These are phyloP conservation scores for Populus hybrid DNA, from an alignment of 441 rosid genomes.

Conservation along the genomic window DNA sequence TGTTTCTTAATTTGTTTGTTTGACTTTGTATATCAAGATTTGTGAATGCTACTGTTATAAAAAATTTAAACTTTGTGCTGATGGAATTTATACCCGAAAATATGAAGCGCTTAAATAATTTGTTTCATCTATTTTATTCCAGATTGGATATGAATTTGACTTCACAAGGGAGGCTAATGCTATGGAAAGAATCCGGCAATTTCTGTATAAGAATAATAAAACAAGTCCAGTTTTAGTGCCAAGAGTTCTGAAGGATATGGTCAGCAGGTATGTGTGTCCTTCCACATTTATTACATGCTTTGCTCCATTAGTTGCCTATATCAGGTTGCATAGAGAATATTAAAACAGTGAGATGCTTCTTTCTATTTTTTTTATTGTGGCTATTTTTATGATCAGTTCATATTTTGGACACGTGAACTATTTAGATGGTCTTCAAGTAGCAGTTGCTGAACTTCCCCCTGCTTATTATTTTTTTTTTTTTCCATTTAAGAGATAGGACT, in stretches of 20 bases:
- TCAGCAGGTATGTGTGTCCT: constrained; percentile 55
- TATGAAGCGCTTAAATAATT: constrained; percentile 3
- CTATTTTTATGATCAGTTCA: no score
- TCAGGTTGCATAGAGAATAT: neutral
- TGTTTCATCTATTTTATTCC: constrained; percentile 24
- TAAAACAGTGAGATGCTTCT: no score
- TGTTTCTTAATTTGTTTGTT: neutral
- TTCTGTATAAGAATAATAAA: constrained; percentile 67
- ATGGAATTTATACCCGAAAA: neutral
- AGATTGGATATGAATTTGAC: constrained; percentile 97
- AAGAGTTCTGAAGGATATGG: constrained; percentile 50
- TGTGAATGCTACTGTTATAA: neutral
- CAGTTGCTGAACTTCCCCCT: neutral
- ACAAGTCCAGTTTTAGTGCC: constrained; percentile 84
- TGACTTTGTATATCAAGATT: neutral
- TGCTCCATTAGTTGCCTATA: neutral
- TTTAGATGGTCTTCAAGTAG: no score
- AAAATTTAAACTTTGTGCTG: neutral
- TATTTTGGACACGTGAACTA: no score
- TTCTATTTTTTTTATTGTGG: no score
- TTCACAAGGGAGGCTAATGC: constrained; percentile 81
- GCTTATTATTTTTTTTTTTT: neutral
- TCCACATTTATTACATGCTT: neutral
- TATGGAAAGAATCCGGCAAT: constrained; percentile 71
- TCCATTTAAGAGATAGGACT: neutral